Evolutionary conservation across 2,329 filamentous ascomycete species (phyloP).

Genomic region (Diaporthe caulivora): DNA sequence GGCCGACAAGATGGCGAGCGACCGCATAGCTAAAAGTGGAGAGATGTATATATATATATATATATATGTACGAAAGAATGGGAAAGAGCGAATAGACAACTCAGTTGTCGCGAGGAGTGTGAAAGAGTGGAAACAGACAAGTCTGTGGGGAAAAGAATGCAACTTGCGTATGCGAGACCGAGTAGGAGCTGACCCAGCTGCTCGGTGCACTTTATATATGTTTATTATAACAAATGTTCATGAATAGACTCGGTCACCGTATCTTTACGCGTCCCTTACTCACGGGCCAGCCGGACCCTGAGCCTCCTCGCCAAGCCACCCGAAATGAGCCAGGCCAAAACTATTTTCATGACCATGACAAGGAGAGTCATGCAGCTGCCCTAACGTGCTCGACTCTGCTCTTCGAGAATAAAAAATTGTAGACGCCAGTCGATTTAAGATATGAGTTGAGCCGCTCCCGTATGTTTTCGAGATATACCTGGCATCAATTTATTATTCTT

Average conservation of each 20-base stretch:
- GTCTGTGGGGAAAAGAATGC: constrained; percentile 9
- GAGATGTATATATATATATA: neutral
- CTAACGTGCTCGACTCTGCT: neutral
- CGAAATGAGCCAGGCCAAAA: constrained; percentile 24
- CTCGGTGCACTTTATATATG: neutral
- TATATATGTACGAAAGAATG: constrained; percentile 2
- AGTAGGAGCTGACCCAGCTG: rapidly evolving
- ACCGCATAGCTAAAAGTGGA: neutral
- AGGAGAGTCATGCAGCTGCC: constrained; percentile 9
- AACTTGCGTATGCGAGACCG: neutral
- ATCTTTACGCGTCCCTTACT: neutral
- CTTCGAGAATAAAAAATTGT: neutral
- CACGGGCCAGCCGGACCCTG: constrained; percentile 5
- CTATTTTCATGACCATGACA: neutral
- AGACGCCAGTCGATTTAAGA: neutral
- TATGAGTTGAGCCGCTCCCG: neutral
- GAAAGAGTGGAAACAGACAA: constrained; percentile 28
- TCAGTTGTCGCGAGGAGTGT: neutral
- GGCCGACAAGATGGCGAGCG: neutral
- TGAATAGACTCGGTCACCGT: neutral
- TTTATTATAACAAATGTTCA: neutral
- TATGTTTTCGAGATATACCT: neutral
- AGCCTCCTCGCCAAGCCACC: constrained; percentile 15
- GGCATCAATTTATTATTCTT: neutral
- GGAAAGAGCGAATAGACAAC: constrained; percentile 7